Conservation (phyloP, 305 asterid genomes). For the Fraxinus latifolia region DNA sequence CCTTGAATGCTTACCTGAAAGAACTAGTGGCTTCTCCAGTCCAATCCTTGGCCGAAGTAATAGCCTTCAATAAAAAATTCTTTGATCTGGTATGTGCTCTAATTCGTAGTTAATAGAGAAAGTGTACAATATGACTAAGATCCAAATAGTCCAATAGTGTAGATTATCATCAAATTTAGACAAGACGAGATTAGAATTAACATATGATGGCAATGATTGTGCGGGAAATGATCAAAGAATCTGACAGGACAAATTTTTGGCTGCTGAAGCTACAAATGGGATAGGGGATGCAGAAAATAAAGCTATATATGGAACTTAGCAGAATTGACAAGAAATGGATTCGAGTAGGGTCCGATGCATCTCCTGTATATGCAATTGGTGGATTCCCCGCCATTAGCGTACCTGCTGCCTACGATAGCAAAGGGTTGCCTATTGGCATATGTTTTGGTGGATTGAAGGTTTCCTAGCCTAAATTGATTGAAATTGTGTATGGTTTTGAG, state of each 20-base stretch:
- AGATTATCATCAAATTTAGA: background rate
- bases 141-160: background rate
- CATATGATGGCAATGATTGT: background rate
- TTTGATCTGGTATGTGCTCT: conserved; percentile 26
- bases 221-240: conserved; percentile 52
- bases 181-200: background rate
- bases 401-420: conserved; percentile 45
- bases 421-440: conserved; percentile 40
- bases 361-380: conserved; percentile 38
- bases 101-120: background rate
- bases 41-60: conserved; percentile 37
- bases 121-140: background rate
- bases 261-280: conserved; percentile 54
- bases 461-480: conserved; percentile 38
- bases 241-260: conserved; percentile 45
- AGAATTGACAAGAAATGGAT: conserved; percentile 35
- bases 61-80: conserved; percentile 40
- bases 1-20: conserved; percentile 38
- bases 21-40: conserved; percentile 39
- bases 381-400: conserved; percentile 58
- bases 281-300: conserved; percentile 40
- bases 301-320: conserved; percentile 38
- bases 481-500: conserved; percentile 55
- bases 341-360: conserved; percentile 11
- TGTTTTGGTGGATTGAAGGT: conserved; percentile 55